These are phyloP conservation scores for Incumbomyces lentus DNA, from an alignment of 2,329 filamentous ascomycete genomes.

Conservation along the genomic window DNA sequence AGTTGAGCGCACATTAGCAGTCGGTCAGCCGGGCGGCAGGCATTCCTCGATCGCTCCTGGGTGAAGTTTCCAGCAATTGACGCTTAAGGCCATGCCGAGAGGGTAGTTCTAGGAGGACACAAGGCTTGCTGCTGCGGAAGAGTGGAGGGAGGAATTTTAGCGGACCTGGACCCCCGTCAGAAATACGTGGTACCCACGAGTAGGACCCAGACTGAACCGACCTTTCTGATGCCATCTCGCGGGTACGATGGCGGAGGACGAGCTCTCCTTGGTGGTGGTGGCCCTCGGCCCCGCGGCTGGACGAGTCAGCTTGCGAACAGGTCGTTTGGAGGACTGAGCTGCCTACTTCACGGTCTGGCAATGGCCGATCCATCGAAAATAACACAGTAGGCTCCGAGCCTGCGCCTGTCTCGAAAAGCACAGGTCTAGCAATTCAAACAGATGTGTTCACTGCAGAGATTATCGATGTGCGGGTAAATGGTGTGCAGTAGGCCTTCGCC, in stretches of 20 bases:
- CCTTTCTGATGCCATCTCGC: constrained; percentile 87
- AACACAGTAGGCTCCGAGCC: too few relatives aligned
- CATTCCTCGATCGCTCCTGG: constrained; percentile 23
- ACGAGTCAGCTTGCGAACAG: constrained; percentile 10
- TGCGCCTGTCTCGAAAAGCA: too few relatives aligned
- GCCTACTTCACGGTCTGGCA: constrained; percentile 49
- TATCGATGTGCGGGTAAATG: too few relatives aligned
- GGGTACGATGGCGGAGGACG: constrained; percentile 42
- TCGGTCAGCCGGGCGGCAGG: constrained; percentile 21
- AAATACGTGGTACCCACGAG: not conserved
- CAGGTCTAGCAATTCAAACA: too few relatives aligned
- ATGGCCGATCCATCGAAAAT: constrained; percentile 49
- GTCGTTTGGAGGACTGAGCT: not conserved
- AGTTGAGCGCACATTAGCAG: constrained; percentile 36
- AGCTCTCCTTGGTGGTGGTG: constrained; percentile 29
- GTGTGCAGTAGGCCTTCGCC: too few relatives aligned
- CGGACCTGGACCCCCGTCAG: constrained; percentile 11
- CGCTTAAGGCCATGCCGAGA: constrained; percentile 9
- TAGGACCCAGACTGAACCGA: constrained; percentile 30
- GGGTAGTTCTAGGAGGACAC: constrained; percentile 14
- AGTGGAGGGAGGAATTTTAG: constrained; percentile 30
- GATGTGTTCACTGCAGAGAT: too few relatives aligned
- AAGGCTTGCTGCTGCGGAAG: constrained; percentile 11
- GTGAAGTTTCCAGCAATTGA: constrained; percentile 22
- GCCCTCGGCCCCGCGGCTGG: constrained; percentile 29